Evolutionary conservation across 1,139 yeast genomes (phyloP), one percentile per base, ranked within the genome.

Genomic region (Saccharomycopsis phalli): DNA sequence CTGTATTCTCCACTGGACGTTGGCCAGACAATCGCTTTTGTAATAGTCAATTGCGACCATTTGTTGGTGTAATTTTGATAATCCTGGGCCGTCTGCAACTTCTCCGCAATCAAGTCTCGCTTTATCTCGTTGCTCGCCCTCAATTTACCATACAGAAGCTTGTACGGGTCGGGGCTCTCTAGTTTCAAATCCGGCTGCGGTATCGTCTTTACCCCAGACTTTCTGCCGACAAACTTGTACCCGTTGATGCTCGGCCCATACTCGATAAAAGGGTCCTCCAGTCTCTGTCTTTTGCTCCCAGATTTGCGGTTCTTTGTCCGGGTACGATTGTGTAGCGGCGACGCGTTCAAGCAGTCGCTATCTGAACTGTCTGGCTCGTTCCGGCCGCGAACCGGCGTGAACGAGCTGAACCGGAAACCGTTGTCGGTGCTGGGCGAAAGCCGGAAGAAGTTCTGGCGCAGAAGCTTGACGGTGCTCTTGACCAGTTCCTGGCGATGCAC

Each of bases 241-340:
- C 67, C 68, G 35, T 61, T 55, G 14, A 59, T 54, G 1, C 34
- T 21, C 0, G 61, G 59, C 0, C 67, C 68, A 56, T 58, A 63
- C 44, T 61, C 62, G 2, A 42, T 27, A 4, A 41, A 20, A n/a
- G 26, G 26, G 13, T 21, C 26, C 27, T 18, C 25, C 14, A 6
- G 10, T 23, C 28, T 8, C 21, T 13, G 31, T 31, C 21, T 16
- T n/a, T 22, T 17, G 20, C 28, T 14, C n/a, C 20, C n/a, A n/a
- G n/a, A n/a, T n/a, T n/a, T n/a, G n/a, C n/a, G n/a, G 8, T 19
- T 16, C 33, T 20, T 35, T 20, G 38, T 26, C 10, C 38, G 10
- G 11, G 25, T 19, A 8, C 37, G 26, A 16, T 35, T 26, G 17
- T 17, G 16, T 18, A 21, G 27, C 7, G 38, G 38, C 10, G 33